A percentile compares a stretch with the other conserved stretches of the same genome.
Conservation (phyloP, 2,329 filamentous ascomycete genomes). For the Aciculosporium take region DNA sequence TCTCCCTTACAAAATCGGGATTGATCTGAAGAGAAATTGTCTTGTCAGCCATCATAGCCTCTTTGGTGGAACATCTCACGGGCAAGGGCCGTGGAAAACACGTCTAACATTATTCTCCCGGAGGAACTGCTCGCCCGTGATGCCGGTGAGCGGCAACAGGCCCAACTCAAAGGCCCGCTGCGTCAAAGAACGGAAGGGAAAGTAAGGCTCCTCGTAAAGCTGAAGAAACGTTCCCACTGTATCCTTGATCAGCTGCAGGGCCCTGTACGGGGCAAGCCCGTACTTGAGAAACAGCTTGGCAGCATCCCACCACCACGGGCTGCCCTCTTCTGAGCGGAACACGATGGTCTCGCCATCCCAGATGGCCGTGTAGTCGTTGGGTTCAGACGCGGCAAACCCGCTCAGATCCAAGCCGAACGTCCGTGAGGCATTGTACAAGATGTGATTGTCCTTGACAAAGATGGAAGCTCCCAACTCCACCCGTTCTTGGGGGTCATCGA, state of each 20-base stretch:
- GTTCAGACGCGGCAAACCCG: conserved; percentile 28
- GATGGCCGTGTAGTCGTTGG: conserved; percentile 52
- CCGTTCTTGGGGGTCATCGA: conserved; percentile 48
- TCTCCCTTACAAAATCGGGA: conserved; percentile 55
- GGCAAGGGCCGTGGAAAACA: neutral
- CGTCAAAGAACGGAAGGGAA: conserved; percentile 70
- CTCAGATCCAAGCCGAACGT: conserved; percentile 53
- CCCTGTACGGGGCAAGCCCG: conserved; percentile 60
- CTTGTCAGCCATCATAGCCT: conserved; percentile 3
- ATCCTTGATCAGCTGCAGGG: conserved; percentile 55
- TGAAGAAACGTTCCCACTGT: conserved; percentile 60
- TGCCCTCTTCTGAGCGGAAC: conserved; percentile 44
- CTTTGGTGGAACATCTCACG: neutral
- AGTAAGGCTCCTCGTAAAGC: conserved; percentile 68
- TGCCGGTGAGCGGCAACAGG: conserved; percentile 48
- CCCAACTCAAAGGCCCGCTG: conserved; percentile 52
- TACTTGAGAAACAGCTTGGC: conserved; percentile 76
- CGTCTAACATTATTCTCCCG: conserved; percentile 41
- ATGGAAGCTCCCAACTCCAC: conserved; percentile 87
- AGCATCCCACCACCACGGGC: conserved; percentile 63
- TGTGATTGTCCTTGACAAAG: conserved; percentile 74
- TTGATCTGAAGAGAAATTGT: conserved; percentile 37
- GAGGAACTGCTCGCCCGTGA: conserved; percentile 63
- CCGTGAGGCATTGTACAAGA: conserved; percentile 58
- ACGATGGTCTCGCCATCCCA: conserved; percentile 74